These are phyloP conservation scores for Prunus fruticosa DNA, from an alignment of 306 rosid species.

Conservation along the genomic window DNA sequence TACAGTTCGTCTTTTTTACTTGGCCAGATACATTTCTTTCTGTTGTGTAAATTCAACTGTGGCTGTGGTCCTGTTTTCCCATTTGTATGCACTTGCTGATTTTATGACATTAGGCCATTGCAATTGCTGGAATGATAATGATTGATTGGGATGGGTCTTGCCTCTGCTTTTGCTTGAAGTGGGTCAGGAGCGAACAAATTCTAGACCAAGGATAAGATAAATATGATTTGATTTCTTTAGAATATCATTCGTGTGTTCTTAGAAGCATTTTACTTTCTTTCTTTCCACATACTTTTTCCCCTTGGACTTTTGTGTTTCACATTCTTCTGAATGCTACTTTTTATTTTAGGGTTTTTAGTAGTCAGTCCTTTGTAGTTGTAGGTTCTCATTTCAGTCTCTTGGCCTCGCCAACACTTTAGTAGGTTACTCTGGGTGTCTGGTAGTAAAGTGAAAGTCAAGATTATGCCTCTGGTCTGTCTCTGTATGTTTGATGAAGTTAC, in stretches of 20 bases:
- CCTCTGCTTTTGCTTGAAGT: neutral
- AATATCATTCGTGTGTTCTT: neutral
- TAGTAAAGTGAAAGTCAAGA: no score
- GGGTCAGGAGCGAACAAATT: neutral
- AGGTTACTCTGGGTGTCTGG: no score
- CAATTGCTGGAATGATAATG: neutral
- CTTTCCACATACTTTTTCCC: neutral
- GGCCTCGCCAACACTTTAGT: no score
- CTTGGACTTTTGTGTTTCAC: neutral
- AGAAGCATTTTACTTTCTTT: neutral
- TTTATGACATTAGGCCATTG: neutral
- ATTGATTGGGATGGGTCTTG: neutral
- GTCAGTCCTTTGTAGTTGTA: neutral
- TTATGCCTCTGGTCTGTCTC: no score
- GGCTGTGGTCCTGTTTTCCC: neutral
- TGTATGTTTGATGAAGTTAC: no score
- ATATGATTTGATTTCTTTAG: neutral
- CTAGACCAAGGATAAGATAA: neutral
- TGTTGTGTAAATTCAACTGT: neutral
- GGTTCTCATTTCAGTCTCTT: neutral
- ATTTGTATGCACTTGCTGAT: neutral
- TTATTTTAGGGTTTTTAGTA: neutral
- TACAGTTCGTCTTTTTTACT: neutral
- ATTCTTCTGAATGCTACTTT: neutral
- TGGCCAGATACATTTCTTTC: neutral